Percentiles rank a stretch among this genome's conserved stretches.
These are phyloP conservation scores for Selenicereus undatus DNA, from an alignment of 148 eudicot genomes.

Conservation along the genomic window DNA sequence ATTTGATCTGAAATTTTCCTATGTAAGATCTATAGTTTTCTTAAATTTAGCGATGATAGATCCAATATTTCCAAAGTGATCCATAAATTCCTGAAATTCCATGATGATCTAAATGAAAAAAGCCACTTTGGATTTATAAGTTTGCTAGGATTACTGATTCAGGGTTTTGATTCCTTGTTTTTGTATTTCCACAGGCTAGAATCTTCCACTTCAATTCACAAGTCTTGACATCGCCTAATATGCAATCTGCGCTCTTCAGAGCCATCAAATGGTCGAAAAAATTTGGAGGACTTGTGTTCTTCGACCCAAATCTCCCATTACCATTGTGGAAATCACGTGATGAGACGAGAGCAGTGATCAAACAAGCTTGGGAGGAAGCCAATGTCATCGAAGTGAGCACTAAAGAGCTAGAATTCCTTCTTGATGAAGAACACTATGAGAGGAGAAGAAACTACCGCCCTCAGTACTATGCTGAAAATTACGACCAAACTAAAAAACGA, in stretches of 20 bases:
- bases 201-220: conserved; percentile 88
- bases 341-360: conserved; percentile 60
- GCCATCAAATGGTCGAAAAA: conserved; percentile 74
- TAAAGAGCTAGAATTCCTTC: conserved; percentile 79
- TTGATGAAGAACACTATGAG: conserved; percentile 72
- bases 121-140: background rate
- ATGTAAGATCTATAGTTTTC: background rate
- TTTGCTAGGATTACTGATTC: background rate
- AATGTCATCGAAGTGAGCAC: conserved; percentile 68
- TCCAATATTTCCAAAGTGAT: background rate
- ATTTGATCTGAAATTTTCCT: background rate
- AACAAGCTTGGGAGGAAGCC: conserved; percentile 79
- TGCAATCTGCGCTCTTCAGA: conserved; percentile 62
- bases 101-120: background rate
- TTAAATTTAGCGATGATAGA: background rate
- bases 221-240: conserved; percentile 56
- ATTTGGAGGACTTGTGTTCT: conserved; percentile 74
- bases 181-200: conserved; percentile 58
- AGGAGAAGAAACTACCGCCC: conserved; percentile 62
- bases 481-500: conserved; percentile 53
- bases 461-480: conserved; percentile 69
- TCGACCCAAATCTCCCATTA: conserved; percentile 75
- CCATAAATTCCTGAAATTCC: background rate
- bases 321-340: conserved; percentile 87
- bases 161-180: conserved; percentile 6